These are phyloP conservation scores for Talaromyces sp. DNA, from an alignment of 2,329 filamentous ascomycete genomes.

Conservation along the genomic window DNA sequence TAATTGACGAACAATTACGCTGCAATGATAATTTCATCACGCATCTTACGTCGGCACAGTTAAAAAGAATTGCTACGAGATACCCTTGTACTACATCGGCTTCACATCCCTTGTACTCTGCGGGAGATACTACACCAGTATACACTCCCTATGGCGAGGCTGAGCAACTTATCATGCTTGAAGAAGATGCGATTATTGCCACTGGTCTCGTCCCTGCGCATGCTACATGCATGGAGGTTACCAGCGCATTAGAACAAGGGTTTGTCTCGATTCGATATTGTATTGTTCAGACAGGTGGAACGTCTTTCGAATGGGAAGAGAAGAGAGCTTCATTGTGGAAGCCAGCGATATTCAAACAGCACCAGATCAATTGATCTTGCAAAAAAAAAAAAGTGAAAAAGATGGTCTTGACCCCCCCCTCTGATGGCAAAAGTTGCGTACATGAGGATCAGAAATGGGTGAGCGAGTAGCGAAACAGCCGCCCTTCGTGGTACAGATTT, in stretches of 20 bases:
- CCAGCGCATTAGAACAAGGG: slow-evolving; percentile 2
- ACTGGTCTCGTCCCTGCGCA: background rate
- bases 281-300: background rate
- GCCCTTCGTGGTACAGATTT: background rate
- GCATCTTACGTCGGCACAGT: background rate
- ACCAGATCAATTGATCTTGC: background rate
- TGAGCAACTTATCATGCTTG: background rate
- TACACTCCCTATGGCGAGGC: background rate
- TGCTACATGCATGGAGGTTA: background rate
- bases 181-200: background rate
- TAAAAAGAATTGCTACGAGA: background rate
- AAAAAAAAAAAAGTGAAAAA: background rate
- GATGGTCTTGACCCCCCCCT: background rate
- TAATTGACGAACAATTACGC: background rate
- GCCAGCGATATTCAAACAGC: background rate
- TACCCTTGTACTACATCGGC: background rate
- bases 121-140: background rate
- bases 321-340: slow-evolving; percentile 14
- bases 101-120: background rate
- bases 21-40: background rate
- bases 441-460: slow-evolving; percentile 3
- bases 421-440: slow-evolving; percentile 1
- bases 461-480: background rate
- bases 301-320: slow-evolving; percentile 11
- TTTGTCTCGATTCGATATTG: slow-evolving; percentile 14